phyloP scores from a whole-genome alignment of 768 basidiomycete species.

The Phaeotremella skinneri region DNA sequence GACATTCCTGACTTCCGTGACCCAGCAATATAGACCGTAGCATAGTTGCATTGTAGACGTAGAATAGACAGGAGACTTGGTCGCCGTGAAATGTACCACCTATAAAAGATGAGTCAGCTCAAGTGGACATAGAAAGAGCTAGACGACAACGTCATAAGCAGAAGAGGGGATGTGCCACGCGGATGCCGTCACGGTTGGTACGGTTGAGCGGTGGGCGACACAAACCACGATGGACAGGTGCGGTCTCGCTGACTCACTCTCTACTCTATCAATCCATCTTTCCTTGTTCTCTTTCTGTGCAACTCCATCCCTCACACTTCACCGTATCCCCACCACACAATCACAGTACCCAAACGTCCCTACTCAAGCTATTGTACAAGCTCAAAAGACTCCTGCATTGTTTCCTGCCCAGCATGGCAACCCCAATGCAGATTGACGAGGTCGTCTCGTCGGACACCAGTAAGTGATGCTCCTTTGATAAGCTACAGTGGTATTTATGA shows the following conservation, averaged over 20 bases:
- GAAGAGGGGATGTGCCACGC: too few relatives aligned
- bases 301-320: too few relatives aligned
- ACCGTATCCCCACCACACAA: too few relatives aligned
- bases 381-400: too few relatives aligned
- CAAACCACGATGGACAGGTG: not conserved
- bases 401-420: constrained; percentile 31
- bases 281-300: not conserved
- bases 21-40: not conserved
- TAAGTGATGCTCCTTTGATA: constrained; percentile 20
- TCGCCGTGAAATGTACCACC: too few relatives aligned
- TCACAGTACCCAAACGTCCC: too few relatives aligned
- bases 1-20: too few relatives aligned
- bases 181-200: too few relatives aligned
- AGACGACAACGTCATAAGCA: not conserved
- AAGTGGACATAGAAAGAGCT: not conserved
- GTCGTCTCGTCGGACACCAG: constrained; percentile 46
- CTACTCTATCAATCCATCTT: not conserved
- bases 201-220: too few relatives aligned
- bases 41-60: not conserved
- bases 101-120: too few relatives aligned
- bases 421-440: constrained; percentile 48
- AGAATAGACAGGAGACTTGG: not conserved
- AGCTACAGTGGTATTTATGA: not conserved
- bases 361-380: too few relatives aligned
- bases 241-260: not conserved